Evolutionary conservation across 805 yeast genomes (phyloP).

Genomic region (Ogataea siamensis): DNA sequence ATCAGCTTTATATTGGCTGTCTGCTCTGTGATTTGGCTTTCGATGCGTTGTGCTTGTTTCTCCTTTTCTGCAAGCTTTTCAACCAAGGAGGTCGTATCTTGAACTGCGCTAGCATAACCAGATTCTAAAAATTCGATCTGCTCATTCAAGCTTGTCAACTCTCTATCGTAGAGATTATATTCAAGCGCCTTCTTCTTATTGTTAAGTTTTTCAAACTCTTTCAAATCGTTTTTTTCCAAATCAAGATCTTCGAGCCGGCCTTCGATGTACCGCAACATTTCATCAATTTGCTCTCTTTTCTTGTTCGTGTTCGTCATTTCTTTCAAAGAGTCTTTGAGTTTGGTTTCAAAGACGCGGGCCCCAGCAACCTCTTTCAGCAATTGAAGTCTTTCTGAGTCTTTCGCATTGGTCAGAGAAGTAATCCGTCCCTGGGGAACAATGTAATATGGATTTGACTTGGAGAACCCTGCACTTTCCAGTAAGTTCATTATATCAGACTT

Average conservation of each 20-base stretch:
- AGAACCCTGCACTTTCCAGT: conserved; percentile 89
- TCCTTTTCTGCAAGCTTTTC: conserved; percentile 64
- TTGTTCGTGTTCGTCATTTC: conserved; percentile 73
- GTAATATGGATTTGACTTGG: conserved; percentile 86
- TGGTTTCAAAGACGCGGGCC: conserved; percentile 83
- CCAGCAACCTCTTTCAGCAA: conserved; percentile 92
- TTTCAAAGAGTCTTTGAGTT: conserved; percentile 71
- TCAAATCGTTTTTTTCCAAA: conserved; percentile 73
- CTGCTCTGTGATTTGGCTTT: conserved; percentile 44
- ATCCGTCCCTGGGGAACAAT: conserved; percentile 97
- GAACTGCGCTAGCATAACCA: conserved; percentile 49
- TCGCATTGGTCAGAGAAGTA: conserved; percentile 83
- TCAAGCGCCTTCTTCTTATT: conserved; percentile 68
- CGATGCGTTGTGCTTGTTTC: conserved; percentile 42
- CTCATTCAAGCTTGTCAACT: conserved; percentile 57
- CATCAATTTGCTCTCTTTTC: conserved; percentile 70
- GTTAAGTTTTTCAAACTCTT: conserved; percentile 65
- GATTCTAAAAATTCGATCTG: conserved; percentile 61
- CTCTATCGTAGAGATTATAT: conserved; percentile 74
- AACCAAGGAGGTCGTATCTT: conserved; percentile 53
- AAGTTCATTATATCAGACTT: conserved; percentile 77
- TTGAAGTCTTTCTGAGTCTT: conserved; percentile 75
- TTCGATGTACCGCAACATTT: conserved; percentile 66
- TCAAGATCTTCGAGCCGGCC: conserved; percentile 75
- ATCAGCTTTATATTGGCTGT: conserved; percentile 49